A percentile compares a stretch with the other conserved stretches of the same genome.
These are phyloP conservation scores for Xylaria sp. DNA, from an alignment of 2,329 filamentous ascomycete species.

Conservation along the genomic window DNA sequence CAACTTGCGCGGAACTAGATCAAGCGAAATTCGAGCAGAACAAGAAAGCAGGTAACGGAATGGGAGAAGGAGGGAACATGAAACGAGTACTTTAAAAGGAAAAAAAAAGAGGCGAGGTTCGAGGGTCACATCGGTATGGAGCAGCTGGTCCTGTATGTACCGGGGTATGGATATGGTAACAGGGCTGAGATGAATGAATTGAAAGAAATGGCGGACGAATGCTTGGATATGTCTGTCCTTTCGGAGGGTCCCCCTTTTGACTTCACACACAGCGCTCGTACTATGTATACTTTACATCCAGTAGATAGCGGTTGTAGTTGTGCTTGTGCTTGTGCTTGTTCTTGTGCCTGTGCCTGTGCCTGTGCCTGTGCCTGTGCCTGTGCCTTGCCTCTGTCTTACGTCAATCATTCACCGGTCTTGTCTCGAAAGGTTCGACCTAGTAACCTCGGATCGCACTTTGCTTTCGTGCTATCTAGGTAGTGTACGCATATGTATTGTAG, in stretches of 20 bases:
- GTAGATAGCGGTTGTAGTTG: background rate
- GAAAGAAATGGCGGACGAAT: background rate
- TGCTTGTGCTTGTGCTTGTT: background rate
- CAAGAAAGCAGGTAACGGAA: constrained; percentile 34
- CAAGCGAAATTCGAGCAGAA: constrained; percentile 31
- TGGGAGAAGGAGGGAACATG: constrained; percentile 34
- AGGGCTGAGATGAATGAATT: constrained; percentile 41
- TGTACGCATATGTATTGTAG: no score
- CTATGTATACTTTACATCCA: background rate
- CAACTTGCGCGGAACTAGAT: constrained; percentile 18
- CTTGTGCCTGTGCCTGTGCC: no score
- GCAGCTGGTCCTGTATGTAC: constrained; percentile 33
- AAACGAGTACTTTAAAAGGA: constrained; percentile 41
- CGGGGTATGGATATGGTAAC: constrained; percentile 23
- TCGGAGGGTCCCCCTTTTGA: constrained; percentile 10
- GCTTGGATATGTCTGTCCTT: constrained; percentile 12
- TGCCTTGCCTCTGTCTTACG: constrained; percentile 11
- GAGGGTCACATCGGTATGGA: constrained; percentile 38
- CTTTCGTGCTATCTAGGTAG: background rate
- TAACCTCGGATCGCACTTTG: constrained; percentile 10
- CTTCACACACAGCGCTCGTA: constrained; percentile 6
- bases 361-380: constrained; percentile 3
- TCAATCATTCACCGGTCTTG: background rate
- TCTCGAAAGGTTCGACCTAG: background rate
- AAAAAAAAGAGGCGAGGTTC: constrained; percentile 42